Evolutionary conservation across 1,284 basidiomycete genomes (phyloP).

Genomic region (Sporisorium graminicola): DNA sequence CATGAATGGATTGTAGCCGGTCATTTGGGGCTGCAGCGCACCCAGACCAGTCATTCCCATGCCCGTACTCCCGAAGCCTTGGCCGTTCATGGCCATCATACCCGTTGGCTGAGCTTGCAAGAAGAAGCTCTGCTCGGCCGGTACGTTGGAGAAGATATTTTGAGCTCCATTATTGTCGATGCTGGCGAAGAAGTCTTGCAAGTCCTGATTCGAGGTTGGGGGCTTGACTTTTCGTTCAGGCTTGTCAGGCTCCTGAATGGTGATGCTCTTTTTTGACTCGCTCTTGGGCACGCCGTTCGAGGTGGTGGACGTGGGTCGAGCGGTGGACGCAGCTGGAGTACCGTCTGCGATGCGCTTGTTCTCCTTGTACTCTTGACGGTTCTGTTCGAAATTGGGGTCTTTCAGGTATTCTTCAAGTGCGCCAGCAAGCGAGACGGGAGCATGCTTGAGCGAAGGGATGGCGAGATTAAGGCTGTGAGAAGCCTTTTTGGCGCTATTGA

Average conservation of each 20-base stretch:
- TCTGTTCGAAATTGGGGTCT: conserved; percentile 94
- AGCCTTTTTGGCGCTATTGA: conserved; percentile 90
- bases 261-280: conserved; percentile 53
- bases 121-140: conserved; percentile 45
- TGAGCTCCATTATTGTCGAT: conserved; percentile 84
- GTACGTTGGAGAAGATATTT: conserved; percentile 76
- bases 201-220: conserved; percentile 70
- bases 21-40: conserved; percentile 67
- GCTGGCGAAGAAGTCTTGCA: conserved; percentile 89
- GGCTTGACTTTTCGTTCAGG: conserved; percentile 49
- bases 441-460: conserved; percentile 94
- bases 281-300: conserved; percentile 36
- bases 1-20: conserved; percentile 72
- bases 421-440: conserved; percentile 90
- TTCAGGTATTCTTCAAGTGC: conserved; percentile 95
- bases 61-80: conserved; percentile 70
- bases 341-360: conserved; percentile 83
- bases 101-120: conserved; percentile 57
- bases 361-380: conserved; percentile 88
- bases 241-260: conserved; percentile 58
- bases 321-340: conserved; percentile 45
- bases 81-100: conserved; percentile 50
- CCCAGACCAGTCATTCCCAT: conserved; percentile 60
- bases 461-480: conserved; percentile 92
- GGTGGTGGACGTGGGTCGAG: conserved; percentile 18